phyloP scores from a whole-genome alignment of 805 yeast species.

The Candida sphagnicola region DNA sequence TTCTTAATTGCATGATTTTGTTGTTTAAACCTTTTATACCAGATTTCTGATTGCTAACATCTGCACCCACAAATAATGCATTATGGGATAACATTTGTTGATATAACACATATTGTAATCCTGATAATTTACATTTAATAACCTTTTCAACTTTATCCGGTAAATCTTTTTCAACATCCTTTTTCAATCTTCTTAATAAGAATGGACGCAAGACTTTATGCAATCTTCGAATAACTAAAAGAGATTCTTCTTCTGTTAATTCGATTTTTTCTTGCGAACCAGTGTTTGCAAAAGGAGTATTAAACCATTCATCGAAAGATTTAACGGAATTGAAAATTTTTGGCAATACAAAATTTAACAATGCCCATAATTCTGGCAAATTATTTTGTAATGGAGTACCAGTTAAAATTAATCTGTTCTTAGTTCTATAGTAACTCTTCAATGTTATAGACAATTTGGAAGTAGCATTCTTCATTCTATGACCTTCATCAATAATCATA shows the following conservation, averaged over 20 bases:
- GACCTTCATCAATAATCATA: slow-evolving; percentile 91
- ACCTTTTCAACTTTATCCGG: slow-evolving; percentile 85
- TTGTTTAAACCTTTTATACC: slow-evolving; percentile 78
- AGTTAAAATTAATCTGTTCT: slow-evolving; percentile 74
- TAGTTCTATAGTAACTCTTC: slow-evolving; percentile 67
- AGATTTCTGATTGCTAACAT: slow-evolving; percentile 54
- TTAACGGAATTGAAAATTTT: slow-evolving; percentile 82
- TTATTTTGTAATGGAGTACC: slow-evolving; percentile 88
- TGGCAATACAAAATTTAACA: slow-evolving; percentile 76
- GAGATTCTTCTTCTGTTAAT: slow-evolving; percentile 80
- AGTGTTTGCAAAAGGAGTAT: slow-evolving; percentile 82
- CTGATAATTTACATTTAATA: slow-evolving; percentile 72
- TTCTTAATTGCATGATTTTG: slow-evolving; percentile 80
- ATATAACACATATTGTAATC: slow-evolving; percentile 65
- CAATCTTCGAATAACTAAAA: slow-evolving; percentile 76
- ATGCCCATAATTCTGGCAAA: slow-evolving; percentile 83
- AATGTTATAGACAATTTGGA: slow-evolving; percentile 72
- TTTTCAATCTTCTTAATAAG: slow-evolving; percentile 76
- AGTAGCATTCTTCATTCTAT: slow-evolving; percentile 77
- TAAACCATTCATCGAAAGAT: slow-evolving; percentile 87
- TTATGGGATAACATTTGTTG: slow-evolving; percentile 76
- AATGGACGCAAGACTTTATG: slow-evolving; percentile 86
- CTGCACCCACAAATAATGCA: slow-evolving; percentile 62
- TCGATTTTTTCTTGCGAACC: slow-evolving; percentile 80
- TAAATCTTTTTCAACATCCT: slow-evolving; percentile 81